These are phyloP conservation scores for Nakaseomyces nivariensis DNA, from an alignment of 1,139 yeast species.

Conservation along the genomic window DNA sequence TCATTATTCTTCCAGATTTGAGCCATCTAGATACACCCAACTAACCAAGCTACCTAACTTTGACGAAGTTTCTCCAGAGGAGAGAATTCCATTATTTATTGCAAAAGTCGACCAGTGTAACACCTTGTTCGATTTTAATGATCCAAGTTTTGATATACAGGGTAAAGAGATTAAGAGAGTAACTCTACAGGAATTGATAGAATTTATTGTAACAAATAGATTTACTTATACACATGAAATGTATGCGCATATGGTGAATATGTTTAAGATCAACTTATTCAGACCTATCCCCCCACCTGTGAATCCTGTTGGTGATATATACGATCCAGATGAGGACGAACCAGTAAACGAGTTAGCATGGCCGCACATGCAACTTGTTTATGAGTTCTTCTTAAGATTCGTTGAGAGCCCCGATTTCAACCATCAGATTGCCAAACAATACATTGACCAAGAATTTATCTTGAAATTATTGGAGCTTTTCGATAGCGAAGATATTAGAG, in stretches of 20 bases:
- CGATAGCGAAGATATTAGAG: constrained; percentile 95
- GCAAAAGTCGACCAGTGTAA: constrained; percentile 92
- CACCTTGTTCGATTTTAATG: constrained; percentile 85
- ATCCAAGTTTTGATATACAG: constrained; percentile 82
- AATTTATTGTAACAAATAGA: constrained; percentile 72
- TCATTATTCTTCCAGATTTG: constrained; percentile 89
- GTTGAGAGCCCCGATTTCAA: constrained; percentile 93
- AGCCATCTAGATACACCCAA: constrained; percentile 65
- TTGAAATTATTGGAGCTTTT: constrained; percentile 73
- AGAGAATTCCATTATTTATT: constrained; percentile 70
- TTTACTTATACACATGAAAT: constrained; percentile 84
- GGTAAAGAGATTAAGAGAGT: constrained; percentile 87
- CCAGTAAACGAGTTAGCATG: constrained; percentile 94
- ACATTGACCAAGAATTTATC: constrained; percentile 85
- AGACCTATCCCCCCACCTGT: constrained; percentile 98
- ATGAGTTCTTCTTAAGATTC: constrained; percentile 86
- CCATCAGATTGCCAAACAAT: constrained; percentile 86
- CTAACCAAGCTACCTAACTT: constrained; percentile 77
- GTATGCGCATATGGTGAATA: constrained; percentile 77
- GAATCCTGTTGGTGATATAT: constrained; percentile 90
- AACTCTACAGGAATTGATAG: constrained; percentile 81
- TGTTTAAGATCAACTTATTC: constrained; percentile 83
- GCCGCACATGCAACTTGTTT: constrained; percentile 98
- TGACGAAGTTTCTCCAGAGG: constrained; percentile 83
- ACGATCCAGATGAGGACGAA: constrained; percentile 98